Percentiles rank a stretch among this genome's conserved stretches.
These are phyloP conservation scores for Pleurotus djamor DNA, from an alignment of 768 basidiomycete genomes.

Conservation along the genomic window DNA sequence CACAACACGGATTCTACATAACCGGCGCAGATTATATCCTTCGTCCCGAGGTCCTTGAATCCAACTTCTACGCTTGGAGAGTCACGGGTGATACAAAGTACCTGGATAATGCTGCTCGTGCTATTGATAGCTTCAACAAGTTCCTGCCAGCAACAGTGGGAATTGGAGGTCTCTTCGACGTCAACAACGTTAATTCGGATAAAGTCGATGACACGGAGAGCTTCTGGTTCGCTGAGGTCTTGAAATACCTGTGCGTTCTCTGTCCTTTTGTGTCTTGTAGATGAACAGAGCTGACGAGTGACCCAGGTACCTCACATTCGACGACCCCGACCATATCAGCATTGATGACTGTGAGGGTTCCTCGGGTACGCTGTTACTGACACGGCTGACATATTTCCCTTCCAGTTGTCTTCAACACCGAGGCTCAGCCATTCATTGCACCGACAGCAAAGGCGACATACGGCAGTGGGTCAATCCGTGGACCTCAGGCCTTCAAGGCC, in stretches of 20 bases:
- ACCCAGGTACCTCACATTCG: constrained; percentile 69
- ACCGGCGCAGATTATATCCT: constrained; percentile 52
- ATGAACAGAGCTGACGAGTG: neutral
- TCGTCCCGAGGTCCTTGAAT: constrained; percentile 78
- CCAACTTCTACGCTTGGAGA: constrained; percentile 79
- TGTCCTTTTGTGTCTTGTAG: neutral
- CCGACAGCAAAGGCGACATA: constrained; percentile 37
- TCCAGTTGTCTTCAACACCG: constrained; percentile 68
- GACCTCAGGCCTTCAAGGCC: constrained; percentile 16
- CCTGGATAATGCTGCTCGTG: constrained; percentile 58
- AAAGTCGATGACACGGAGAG: constrained; percentile 64
- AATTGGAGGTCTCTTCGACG: constrained; percentile 57
- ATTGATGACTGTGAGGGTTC: constrained; percentile 57
- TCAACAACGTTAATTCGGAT: constrained; percentile 37
- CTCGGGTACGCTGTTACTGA: neutral
- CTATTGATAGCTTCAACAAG: constrained; percentile 56
- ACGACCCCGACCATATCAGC: constrained; percentile 63
- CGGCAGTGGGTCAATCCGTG: constrained; percentile 21
- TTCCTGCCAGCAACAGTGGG: constrained; percentile 47
- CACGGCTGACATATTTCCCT: neutral
- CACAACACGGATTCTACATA: constrained; percentile 66
- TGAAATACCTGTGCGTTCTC: constrained; percentile 64
- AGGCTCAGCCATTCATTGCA: constrained; percentile 66
- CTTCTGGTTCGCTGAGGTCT: constrained; percentile 72
- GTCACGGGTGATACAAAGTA: constrained; percentile 70